Base-by-base conservation (phyloP, 2,329 filamentous ascomycete genomes). In the Sporothrix variecibatus region DNA sequence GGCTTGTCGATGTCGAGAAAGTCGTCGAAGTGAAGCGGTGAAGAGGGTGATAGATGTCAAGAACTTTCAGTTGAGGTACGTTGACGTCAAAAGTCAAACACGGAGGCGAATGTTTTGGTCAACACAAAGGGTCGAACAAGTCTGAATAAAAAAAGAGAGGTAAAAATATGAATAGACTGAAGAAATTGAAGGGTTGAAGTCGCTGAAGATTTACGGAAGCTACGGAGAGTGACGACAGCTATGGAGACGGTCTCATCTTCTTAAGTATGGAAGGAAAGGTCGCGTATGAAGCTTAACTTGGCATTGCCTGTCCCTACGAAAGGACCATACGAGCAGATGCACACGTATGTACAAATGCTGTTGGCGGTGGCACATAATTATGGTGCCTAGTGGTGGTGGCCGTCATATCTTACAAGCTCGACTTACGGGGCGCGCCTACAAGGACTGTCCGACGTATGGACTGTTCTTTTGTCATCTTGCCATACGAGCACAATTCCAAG, bases 301-400 rank as follows among this genome's bases (percentile, higher is more conserved):
- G 38, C 70, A 26, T 62, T 26, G 20, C 23, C 15, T 1, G 23
- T 9, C 53, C 40, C 56, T 64, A 51, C 56, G 38, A 62, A 17
- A 26, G 12, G 70, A 56, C 69, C 23, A 62, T 60, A 71, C 69
- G 69, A 71, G 69, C 51, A 46, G 69, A 71, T 71, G 53, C 49
- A 31, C 69, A 26, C 23, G 62, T 28, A 67, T 28, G 62, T 38
- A 67, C 38, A 67, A 46, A 17, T n/a, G n/a, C 3, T 3, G n/a
- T 56, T 28, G 38, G 20, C 26, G 38, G 60, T 26, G 60, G 60
- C 31, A 65, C 60, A 40, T 64, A 64, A 38, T 40, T 64, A 38
- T 23, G 8, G 15, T 15, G 12, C 8, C 43, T 17, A 17, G 15
- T 20, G 17, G 17, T 49, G 1, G 43, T 17, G 43, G 9, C 15